Percentiles rank a stretch among this genome's conserved stretches.
Conservation (phyloP, 1,284 basidiomycete genomes). For the Abortiporus biennis region DNA sequence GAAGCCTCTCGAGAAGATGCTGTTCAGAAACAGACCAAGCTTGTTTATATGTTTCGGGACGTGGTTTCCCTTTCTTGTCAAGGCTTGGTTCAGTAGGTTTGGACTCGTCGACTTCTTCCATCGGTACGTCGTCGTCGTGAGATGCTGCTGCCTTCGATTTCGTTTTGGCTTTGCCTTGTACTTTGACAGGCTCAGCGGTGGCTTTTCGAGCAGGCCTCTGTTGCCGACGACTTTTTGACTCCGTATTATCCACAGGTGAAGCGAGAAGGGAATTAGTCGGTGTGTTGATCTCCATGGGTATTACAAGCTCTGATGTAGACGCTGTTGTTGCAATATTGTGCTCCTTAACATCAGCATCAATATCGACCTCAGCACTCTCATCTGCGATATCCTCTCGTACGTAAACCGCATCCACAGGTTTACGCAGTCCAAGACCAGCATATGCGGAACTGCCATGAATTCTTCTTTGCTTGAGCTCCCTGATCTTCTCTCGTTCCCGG, state of each 20-base stretch:
- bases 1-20: conserved; percentile 60
- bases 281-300: conserved; percentile 17
- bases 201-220: conserved; percentile 7
- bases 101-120: conserved; percentile 6
- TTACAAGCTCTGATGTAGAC: conserved; percentile 2
- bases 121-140: too few species aligned
- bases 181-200: not conserved
- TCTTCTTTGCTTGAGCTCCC: conserved; percentile 49
- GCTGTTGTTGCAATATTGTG: not conserved
- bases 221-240: conserved; percentile 3
- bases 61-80: conserved; percentile 28
- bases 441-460: conserved; percentile 24
- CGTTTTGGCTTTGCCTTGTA: not conserved
- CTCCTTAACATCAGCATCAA: conserved; percentile 22
- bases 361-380: conserved; percentile 55
- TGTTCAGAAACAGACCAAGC: conserved; percentile 73
- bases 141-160: not conserved
- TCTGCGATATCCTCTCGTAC: conserved; percentile 51
- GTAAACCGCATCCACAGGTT: conserved; percentile 34
- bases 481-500: conserved; percentile 44
- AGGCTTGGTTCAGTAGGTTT: conserved; percentile 15
- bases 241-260: not conserved
- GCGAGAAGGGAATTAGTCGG: conserved; percentile 14
- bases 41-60: conserved; percentile 68
- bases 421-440: conserved; percentile 21